Base-by-base conservation (phyloP, 805 yeast species). In the Spathaspora hagerdaliae region DNA sequence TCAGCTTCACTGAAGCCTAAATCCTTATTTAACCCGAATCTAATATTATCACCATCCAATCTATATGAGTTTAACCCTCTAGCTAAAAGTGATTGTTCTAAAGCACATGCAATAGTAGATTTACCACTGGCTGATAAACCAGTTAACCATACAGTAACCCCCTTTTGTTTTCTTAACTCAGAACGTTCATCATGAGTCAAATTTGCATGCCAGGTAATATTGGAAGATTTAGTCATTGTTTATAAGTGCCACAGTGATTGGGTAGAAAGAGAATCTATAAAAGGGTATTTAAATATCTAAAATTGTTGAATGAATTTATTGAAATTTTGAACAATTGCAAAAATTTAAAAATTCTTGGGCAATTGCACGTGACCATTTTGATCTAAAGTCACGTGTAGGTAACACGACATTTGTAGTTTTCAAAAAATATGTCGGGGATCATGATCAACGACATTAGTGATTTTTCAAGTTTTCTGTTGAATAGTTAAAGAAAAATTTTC, bases 61-160 rank as follows among this genome's bases (percentile, higher is more conserved):
- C 98, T 82, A 72, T 92, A 92, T 15, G 96, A 79, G 52, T 81
- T 77, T 53, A 85, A 67, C 27, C 85, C 83, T 54, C 79, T 76
- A 55, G 83, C 80, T 51, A 92, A 74, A 46, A 92, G 71, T 41
- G 79, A 73, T 69, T 87, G 94, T 67, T 92, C 98, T 44, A 92
- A 74, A 7, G 96, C 97, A 64, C 96, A 87, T 0, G 97, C 97
- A 60, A 92, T 85, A 41, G 97, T 92, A 58, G 90, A 82, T 67
- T 92, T 92, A 48, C 98, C 98, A 42, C 96, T 85, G 8, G 97
- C 98, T 53, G 96, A 86, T 51, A 92, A 75, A 5, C 98, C 98
- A 12, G 98, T 92, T 56, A 92, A 76, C 98, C 98, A 92, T 38
- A 92, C 74, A 19, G 98, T 92, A 46, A 86, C 84, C 40, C 98